These are phyloP conservation scores for Fomitopsis pinicola DNA, from an alignment of 1,284 basidiomycete genomes.

Conservation along the genomic window DNA sequence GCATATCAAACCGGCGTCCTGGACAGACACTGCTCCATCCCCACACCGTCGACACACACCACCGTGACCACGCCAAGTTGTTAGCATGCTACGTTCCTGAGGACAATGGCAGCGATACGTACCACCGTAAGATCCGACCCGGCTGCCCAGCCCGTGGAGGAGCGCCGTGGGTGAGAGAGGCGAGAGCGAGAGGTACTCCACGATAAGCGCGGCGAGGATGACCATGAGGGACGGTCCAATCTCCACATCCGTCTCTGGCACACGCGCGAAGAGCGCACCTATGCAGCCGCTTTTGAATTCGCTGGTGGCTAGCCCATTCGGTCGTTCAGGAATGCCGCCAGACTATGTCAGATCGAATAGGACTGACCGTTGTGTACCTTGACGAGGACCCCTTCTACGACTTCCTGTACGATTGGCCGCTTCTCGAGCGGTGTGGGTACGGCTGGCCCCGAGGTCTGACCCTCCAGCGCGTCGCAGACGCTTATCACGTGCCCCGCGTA, in stretches of 20 bases:
- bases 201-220: conserved; percentile 57
- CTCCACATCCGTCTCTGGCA: conserved; percentile 39
- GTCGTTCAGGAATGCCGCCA: neutral
- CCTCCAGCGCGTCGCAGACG: conserved; percentile 41
- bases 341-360: neutral
- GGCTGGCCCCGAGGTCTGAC: conserved; percentile 6
- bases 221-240: conserved; percentile 59
- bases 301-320: conserved; percentile 31
- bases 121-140: conserved; percentile 46
- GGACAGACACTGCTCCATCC: conserved; percentile 49
- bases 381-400: conserved; percentile 50
- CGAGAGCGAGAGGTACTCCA: conserved; percentile 52
- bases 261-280: conserved; percentile 44
- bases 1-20: conserved; percentile 63
- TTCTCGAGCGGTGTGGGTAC: conserved; percentile 19
- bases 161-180: conserved; percentile 47
- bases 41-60: neutral
- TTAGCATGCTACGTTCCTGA: neutral
- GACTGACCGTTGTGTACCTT: conserved; percentile 45
- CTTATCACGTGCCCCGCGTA: conserved; percentile 53
- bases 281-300: conserved; percentile 46
- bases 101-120: conserved; percentile 17
- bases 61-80: neutral
- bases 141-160: conserved; percentile 44
- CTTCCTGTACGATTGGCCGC: conserved; percentile 45